Base-by-base conservation (phyloP, 768 basidiomycete species). In the Leccinum sublutescens region DNA sequence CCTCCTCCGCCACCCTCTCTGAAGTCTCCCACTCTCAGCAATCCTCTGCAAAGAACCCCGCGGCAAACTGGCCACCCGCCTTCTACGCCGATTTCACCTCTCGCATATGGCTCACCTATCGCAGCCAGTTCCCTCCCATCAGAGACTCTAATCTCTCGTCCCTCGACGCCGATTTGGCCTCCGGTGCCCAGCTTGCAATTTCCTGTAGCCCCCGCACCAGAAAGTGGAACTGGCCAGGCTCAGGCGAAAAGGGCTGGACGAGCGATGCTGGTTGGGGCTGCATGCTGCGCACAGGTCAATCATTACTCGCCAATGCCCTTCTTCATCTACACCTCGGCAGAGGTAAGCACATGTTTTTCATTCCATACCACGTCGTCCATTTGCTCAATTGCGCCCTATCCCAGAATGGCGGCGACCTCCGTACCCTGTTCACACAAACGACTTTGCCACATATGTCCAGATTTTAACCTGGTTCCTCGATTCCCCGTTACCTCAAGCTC, bases 381-480 rank as follows among this genome's bases (percentile, higher is more conserved):
- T 15, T 27, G n/a, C 59, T 71, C 56, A 66, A 59, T 19, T 50
- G 3, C 36, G 19, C 31, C 56, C 4, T 40, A 31, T 53, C 40
- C 52, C 64, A 95, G 95, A 95, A 58, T 96, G 95, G 94, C 81
- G 94, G 55, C 78, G 87, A 21, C 92, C 94, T 0, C 81, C 23
- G 23, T 23, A 23, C 23, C 23, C 23, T 23, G 23, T 23, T 23
- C 23, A 23, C 23, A 23, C 23, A 2, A 23, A 23, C 23, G 23
- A 23, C 23, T 23, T 23, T 23, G 23, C 23, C 3, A 23, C 23
- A 23, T 23, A 23, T 23, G 23, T 23, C 23, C 23, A 23, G 62
- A 89, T 98, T 54, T 58, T 99, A 21, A 89, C 92, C 0, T 98
- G 95, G 94, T 99, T 98, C 77, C 76, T 98, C 50, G 96, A 99